phyloP scores from a whole-genome alignment of 768 basidiomycete genomes.

The Psilocybe azurescens region DNA sequence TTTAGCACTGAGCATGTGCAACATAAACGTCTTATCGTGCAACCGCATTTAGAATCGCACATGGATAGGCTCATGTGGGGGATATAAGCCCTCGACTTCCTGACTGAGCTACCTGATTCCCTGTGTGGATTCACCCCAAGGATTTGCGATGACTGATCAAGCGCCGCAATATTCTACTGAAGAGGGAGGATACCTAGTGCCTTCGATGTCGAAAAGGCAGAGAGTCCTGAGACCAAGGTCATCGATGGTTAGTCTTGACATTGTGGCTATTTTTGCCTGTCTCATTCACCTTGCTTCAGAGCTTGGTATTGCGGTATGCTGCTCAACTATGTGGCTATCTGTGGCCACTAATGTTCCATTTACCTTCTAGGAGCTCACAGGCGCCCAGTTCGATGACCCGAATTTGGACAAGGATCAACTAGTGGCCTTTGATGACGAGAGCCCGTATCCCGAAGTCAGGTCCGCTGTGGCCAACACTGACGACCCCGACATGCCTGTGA shows the following conservation, averaged over 20 bases:
- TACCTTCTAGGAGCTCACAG: slow-evolving; percentile 33
- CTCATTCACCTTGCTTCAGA: slow-evolving; percentile 21
- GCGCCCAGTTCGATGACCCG: slow-evolving; percentile 48
- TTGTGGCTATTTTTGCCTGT: background rate
- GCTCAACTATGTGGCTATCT: background rate
- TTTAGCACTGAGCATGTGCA: slow-evolving; percentile 26
- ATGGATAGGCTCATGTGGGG: slow-evolving; percentile 16
- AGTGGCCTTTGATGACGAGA: slow-evolving; percentile 62
- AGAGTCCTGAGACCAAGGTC: slow-evolving; percentile 20
- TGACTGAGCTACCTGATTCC: background rate
- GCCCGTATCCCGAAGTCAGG: slow-evolving; percentile 80
- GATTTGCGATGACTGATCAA: slow-evolving; percentile 28
- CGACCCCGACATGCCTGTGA: slow-evolving; percentile 61
- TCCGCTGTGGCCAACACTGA: slow-evolving; percentile 71
- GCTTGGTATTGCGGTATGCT: slow-evolving; percentile 34
- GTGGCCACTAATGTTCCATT: background rate
- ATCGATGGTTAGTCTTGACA: slow-evolving; percentile 30
- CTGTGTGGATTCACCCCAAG: slow-evolving; percentile 20
- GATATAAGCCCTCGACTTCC: slow-evolving; percentile 24
- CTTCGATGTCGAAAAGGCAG: slow-evolving; percentile 32
- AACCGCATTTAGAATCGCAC: slow-evolving; percentile 15
- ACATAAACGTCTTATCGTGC: slow-evolving; percentile 21
- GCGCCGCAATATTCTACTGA: slow-evolving; percentile 28
- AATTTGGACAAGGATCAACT: slow-evolving; percentile 47
- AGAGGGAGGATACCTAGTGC: slow-evolving; percentile 23